A percentile compares a stretch with the other conserved stretches of the same genome.
Evolutionary conservation across 306 rosid genomes (phyloP).

Genomic region (Erythrophleum fordii): DNA sequence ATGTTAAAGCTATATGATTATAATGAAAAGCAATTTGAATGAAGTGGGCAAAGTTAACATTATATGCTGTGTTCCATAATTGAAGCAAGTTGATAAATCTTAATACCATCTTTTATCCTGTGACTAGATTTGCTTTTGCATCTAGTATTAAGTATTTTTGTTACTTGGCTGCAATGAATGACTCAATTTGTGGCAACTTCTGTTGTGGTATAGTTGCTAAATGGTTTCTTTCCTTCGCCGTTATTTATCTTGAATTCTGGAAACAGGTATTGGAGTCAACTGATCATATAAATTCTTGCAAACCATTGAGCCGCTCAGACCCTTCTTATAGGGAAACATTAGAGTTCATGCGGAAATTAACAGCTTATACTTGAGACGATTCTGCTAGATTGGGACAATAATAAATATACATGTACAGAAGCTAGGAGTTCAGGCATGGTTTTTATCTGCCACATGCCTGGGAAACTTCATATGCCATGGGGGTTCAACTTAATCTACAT

Average conservation of each 20-base stretch:
- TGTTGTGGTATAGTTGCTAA: not conserved
- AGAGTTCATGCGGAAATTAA: slow-evolving; percentile 76
- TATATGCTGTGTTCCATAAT: not conserved
- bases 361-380: slow-evolving; percentile 43
- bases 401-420: slow-evolving; percentile 37
- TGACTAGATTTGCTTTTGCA: not conserved
- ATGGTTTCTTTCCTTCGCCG: not conserved
- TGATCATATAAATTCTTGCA: slow-evolving; percentile 95
- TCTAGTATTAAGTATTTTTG: not conserved
- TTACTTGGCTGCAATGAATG: not conserved
- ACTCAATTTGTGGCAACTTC: not conserved
- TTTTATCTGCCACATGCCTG: slow-evolving; percentile 10
- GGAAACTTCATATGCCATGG: not conserved
- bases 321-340: slow-evolving; percentile 84
- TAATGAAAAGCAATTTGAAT: not conserved
- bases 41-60: not conserved
- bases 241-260: slow-evolving; percentile 29
- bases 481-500: not conserved
- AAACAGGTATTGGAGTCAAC: slow-evolving; percentile 92
- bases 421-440: slow-evolving; percentile 19
- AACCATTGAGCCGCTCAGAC: slow-evolving; percentile 79
- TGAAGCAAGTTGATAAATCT: not conserved
- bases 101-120: not conserved
- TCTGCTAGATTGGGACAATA: not conserved
- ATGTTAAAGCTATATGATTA: not conserved